A percentile compares a stretch with the other conserved stretches of the same genome.
These are phyloP conservation scores for Ophiostoma perfectum DNA, from an alignment of 2,329 filamentous ascomycete species.

Conservation along the genomic window DNA sequence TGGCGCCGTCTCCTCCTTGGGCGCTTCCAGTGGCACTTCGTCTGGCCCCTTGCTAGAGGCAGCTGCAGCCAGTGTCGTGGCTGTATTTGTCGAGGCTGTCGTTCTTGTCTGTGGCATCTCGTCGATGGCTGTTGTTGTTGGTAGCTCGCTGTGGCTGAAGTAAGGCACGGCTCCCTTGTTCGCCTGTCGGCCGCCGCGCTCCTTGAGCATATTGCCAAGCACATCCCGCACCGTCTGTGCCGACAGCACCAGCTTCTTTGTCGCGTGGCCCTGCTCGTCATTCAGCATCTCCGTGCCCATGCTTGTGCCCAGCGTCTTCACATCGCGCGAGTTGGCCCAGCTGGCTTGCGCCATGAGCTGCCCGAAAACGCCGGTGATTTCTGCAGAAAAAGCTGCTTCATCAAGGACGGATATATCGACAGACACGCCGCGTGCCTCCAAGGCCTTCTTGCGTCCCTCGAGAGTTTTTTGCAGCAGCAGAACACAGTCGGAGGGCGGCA, in stretches of 20 bases:
- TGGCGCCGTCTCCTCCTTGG: no score
- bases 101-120: not conserved
- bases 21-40: not conserved
- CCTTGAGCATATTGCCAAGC: conserved; percentile 21
- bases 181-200: conserved; percentile 3
- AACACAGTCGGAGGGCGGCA: conserved; percentile 42
- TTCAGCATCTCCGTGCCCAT: conserved; percentile 43
- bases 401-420: conserved; percentile 30
- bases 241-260: conserved; percentile 16
- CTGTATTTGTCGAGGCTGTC: not conserved
- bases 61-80: not conserved
- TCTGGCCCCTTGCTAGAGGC: not conserved
- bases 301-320: conserved; percentile 47
- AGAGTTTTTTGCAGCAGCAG: conserved; percentile 37
- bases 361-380: conserved; percentile 35
- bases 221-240: conserved; percentile 25
- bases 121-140: not conserved
- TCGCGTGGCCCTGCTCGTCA: conserved; percentile 29
- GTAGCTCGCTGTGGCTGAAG: not conserved
- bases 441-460: conserved; percentile 26
- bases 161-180: not conserved
- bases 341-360: conserved; percentile 39
- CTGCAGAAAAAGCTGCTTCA: conserved; percentile 23
- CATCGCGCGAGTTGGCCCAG: conserved; percentile 62
- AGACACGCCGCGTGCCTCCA: conserved; percentile 16